phyloP scores from a whole-genome alignment of 164 flowering plant species.

The Stephania japonica region DNA sequence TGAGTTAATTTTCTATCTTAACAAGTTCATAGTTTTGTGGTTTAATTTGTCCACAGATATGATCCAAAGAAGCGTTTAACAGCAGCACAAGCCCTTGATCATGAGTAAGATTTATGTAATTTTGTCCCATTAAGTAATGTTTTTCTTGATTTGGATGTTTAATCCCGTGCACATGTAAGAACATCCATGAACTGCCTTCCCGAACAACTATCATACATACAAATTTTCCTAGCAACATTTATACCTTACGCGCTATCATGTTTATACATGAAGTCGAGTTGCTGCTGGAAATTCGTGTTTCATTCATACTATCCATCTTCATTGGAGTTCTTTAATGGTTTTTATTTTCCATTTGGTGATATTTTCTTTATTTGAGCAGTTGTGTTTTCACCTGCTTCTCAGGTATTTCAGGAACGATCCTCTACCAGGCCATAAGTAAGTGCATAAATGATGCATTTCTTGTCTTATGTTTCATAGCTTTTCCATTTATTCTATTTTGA shows the following conservation, averaged over 20 bases:
- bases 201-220: too few species aligned
- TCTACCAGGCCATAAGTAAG: constrained; percentile 89
- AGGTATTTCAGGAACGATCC: constrained; percentile 89
- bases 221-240: too few species aligned
- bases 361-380: background rate
- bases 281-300: background rate
- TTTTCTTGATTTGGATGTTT: background rate
- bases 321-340: background rate
- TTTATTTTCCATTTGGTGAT: background rate
- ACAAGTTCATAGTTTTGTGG: background rate
- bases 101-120: constrained; percentile 57
- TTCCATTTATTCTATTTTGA: background rate
- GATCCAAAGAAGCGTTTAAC: constrained; percentile 94
- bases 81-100: constrained; percentile 97
- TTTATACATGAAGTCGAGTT: background rate
- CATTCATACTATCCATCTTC: background rate
- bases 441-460: constrained; percentile 5
- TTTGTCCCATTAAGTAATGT: background rate
- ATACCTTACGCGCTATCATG: too few species aligned
- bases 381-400: constrained; percentile 10
- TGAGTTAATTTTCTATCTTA: background rate
- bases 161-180: background rate
- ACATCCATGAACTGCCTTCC: too few species aligned
- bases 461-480: background rate
- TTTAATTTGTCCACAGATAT: constrained; percentile 45